A percentile compares a stretch with the other conserved stretches of the same genome.
phyloP scores from a whole-genome alignment of 2,329 filamentous ascomycete genomes.

The Penicillium palitans region DNA sequence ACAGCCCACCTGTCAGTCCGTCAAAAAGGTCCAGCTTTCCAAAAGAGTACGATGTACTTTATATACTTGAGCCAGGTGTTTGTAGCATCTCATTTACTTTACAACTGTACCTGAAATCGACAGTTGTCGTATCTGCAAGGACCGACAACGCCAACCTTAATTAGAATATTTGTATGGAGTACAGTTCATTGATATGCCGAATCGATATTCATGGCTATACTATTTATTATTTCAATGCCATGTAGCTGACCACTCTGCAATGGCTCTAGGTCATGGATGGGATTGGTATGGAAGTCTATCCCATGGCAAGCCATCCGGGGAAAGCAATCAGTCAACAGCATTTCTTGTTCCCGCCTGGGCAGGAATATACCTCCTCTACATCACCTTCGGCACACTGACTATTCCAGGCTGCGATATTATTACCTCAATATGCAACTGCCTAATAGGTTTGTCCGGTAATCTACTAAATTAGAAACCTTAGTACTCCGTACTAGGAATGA shows the following conservation, averaged over 20 bases:
- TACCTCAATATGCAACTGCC: not conserved
- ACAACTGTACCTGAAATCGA: not conserved
- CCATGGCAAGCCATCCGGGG: not conserved
- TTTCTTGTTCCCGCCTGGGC: not conserved
- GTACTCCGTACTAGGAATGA: not conserved
- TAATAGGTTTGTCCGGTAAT: not conserved
- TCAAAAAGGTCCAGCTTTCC: not conserved
- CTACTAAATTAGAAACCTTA: too few relatives aligned
- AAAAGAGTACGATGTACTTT: not conserved
- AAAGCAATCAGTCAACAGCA: constrained; percentile 4
- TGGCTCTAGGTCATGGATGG: not conserved
- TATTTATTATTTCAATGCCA: not conserved
- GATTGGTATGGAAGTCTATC: too few relatives aligned
- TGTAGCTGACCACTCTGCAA: not conserved
- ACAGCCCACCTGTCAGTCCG: constrained; percentile 1
- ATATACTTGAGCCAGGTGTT: not conserved
- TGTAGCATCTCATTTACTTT: not conserved
- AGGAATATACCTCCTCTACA: not conserved
- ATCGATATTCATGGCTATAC: not conserved
- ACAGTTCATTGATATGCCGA: not conserved
- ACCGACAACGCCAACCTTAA: not conserved
- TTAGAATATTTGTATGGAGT: not conserved
- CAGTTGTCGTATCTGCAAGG: not conserved
- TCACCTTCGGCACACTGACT: not conserved
- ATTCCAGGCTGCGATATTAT: constrained; percentile 1